Evolutionary conservation across 1,139 yeast species (phyloP).

Genomic region (Saccharomycopsis crataegensis): DNA sequence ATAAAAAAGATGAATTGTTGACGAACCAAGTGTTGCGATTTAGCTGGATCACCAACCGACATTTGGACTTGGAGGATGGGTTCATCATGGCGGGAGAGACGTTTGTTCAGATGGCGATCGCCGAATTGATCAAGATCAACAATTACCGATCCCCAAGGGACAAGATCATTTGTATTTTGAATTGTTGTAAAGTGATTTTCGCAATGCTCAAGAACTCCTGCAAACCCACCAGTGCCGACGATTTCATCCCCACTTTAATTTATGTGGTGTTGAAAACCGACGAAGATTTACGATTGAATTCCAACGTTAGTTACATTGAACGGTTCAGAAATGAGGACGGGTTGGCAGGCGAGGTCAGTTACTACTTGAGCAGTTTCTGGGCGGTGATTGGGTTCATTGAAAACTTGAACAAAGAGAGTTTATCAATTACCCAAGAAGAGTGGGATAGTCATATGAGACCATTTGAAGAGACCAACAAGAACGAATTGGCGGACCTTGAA

Average conservation of each 20-base stretch:
- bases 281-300: slow-evolving; percentile 50
- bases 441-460: slow-evolving; percentile 41
- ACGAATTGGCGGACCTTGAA: slow-evolving; percentile 1
- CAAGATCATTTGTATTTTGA: slow-evolving; percentile 82
- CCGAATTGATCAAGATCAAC: slow-evolving; percentile 69
- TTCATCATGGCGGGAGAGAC: slow-evolving; percentile 41
- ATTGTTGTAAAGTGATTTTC: slow-evolving; percentile 88
- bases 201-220: slow-evolving; percentile 67
- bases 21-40: slow-evolving; percentile 53
- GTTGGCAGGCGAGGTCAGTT: slow-evolving; percentile 80
- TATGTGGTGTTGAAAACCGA: slow-evolving; percentile 68
- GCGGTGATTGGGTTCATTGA: slow-evolving; percentile 78
- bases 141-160: slow-evolving; percentile 90
- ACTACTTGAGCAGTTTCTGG: slow-evolving; percentile 78
- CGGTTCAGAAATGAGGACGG: slow-evolving; percentile 71
- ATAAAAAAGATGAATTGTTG: slow-evolving; percentile 52
- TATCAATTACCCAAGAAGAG: slow-evolving; percentile 58
- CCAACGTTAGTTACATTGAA: slow-evolving; percentile 80
- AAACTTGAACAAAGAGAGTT: slow-evolving; percentile 45
- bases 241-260: slow-evolving; percentile 81
- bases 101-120: slow-evolving; percentile 64
- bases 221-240: slow-evolving; percentile 75
- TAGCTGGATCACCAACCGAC: slow-evolving; percentile 71
- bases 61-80: slow-evolving; percentile 63
- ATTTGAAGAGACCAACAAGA: slow-evolving; percentile 34